phyloP scores from a whole-genome alignment of 23 red algal genomes.

The Agarophyton chilense region DNA sequence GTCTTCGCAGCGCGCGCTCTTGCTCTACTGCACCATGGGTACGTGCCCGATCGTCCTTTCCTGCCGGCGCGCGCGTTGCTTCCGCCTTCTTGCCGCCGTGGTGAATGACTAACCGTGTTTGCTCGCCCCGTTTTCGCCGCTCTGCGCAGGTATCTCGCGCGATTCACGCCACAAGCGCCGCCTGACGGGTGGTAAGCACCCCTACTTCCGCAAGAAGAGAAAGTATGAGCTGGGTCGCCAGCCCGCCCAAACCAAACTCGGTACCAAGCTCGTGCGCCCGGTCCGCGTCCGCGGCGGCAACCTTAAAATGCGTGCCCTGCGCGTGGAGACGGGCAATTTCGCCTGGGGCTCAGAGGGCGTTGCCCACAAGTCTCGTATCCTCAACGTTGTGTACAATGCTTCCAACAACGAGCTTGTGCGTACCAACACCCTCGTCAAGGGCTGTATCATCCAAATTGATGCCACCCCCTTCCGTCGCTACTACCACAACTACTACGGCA shows the following conservation, averaged over 20 bases:
- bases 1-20: too few species aligned
- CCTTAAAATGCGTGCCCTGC: conserved; percentile 91
- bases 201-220: conserved; percentile 91
- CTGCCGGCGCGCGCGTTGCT: neutral
- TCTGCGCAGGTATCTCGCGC: conserved; percentile 84
- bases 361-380: conserved; percentile 83
- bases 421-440: conserved; percentile 99
- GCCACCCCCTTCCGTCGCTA: conserved; percentile 93
- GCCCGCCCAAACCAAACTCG: conserved; percentile 91
- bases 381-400: conserved; percentile 98
- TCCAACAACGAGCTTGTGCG: conserved; percentile 99
- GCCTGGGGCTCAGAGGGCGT: conserved; percentile 90
- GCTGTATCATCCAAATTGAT: conserved; percentile 94
- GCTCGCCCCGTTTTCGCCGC: neutral
- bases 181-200: conserved; percentile 93
- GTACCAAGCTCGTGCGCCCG: conserved; percentile 90
- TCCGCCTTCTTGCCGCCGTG: too few species aligned
- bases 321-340: conserved; percentile 95
- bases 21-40: neutral
- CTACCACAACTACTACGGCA: conserved; percentile 92
- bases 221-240: conserved; percentile 96
- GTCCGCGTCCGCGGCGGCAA: conserved; percentile 97
- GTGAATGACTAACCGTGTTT: conserved; percentile 5
- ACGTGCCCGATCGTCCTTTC: neutral
- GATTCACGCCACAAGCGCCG: conserved; percentile 95